Conservation (phyloP, 345 rosid species). For the Camelina sativa region DNA sequence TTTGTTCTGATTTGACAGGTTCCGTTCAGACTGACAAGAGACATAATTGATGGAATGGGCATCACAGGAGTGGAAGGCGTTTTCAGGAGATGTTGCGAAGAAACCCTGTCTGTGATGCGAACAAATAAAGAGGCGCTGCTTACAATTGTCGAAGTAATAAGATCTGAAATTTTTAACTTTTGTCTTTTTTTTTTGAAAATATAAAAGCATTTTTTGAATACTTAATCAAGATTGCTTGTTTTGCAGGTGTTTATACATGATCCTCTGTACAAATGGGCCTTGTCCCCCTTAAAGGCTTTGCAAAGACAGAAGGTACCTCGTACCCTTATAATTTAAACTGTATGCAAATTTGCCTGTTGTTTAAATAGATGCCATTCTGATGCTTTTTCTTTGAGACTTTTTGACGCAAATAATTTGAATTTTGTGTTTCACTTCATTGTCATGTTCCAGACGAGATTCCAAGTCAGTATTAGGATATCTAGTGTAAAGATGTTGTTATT, state of each 20-base stretch:
- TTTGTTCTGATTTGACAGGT: constrained; percentile 54
- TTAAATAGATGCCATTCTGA: constrained; percentile 1
- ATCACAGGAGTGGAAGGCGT: constrained; percentile 97
- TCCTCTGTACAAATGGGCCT: constrained; percentile 98
- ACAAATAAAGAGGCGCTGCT: constrained; percentile 96
- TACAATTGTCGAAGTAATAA: constrained; percentile 87
- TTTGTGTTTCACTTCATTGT: constrained; percentile 4
- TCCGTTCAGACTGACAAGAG: constrained; percentile 96
- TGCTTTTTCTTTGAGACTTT: background rate
- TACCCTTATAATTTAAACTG: constrained; percentile 13
- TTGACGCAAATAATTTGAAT: constrained; percentile 2
- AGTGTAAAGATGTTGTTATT: constrained; percentile 10
- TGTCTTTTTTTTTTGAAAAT: background rate
- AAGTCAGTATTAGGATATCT: background rate
- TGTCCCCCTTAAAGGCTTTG: constrained; percentile 95
- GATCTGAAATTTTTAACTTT: constrained; percentile 18
- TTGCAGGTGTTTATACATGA: constrained; percentile 98
- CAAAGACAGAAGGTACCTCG: constrained; percentile 92
- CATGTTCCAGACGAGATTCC: constrained; percentile 1
- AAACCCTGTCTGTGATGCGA: constrained; percentile 91
- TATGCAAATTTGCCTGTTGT: background rate
- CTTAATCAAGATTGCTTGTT: constrained; percentile 31
- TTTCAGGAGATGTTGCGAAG: constrained; percentile 96
- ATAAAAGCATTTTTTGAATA: background rate
- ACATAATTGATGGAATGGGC: constrained; percentile 96